Percentiles rank a stretch among this genome's conserved stretches.
phyloP scores from a whole-genome alignment of 805 yeast genomes.

The Ogataea methylovora region DNA sequence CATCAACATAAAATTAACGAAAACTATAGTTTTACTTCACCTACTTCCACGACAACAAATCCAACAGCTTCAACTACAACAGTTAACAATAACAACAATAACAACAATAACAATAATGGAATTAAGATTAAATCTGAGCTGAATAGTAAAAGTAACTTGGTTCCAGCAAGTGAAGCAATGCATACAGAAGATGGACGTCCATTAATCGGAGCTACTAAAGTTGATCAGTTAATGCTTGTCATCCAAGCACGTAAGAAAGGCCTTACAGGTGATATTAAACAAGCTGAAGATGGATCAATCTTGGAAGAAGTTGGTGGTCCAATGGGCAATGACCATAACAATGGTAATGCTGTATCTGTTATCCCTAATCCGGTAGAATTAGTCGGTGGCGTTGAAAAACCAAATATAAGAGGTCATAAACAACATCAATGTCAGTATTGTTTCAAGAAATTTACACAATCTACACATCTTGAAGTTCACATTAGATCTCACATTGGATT shows the following conservation, averaged over 20 bases:
- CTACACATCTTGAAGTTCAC: slow-evolving; percentile 90
- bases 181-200: slow-evolving; percentile 60
- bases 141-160: slow-evolving; percentile 13
- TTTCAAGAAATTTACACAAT: slow-evolving; percentile 71
- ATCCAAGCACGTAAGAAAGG: slow-evolving; percentile 85
- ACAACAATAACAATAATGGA: not conserved
- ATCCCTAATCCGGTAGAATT: slow-evolving; percentile 54
- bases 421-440: slow-evolving; percentile 72
- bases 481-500: slow-evolving; percentile 81
- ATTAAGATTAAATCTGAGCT: not conserved
- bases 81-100: not conserved
- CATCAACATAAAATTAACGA: too few relatives aligned
- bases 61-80: not conserved
- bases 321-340: slow-evolving; percentile 1
- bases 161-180: slow-evolving; percentile 39
- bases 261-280: slow-evolving; percentile 53
- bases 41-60: too few relatives aligned
- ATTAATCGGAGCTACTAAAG: slow-evolving; percentile 76
- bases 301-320: slow-evolving; percentile 33
- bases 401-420: slow-evolving; percentile 36
- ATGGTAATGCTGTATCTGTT: slow-evolving; percentile 25
- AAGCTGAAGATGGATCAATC: slow-evolving; percentile 64
- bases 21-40: too few relatives aligned
- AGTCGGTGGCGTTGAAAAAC: slow-evolving; percentile 77
- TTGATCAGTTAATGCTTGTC: slow-evolving; percentile 85